Percentiles rank a stretch among this genome's conserved stretches.
Evolutionary conservation across 345 rosid genomes (phyloP).

Genomic region (Hibiscus tridactylites): DNA sequence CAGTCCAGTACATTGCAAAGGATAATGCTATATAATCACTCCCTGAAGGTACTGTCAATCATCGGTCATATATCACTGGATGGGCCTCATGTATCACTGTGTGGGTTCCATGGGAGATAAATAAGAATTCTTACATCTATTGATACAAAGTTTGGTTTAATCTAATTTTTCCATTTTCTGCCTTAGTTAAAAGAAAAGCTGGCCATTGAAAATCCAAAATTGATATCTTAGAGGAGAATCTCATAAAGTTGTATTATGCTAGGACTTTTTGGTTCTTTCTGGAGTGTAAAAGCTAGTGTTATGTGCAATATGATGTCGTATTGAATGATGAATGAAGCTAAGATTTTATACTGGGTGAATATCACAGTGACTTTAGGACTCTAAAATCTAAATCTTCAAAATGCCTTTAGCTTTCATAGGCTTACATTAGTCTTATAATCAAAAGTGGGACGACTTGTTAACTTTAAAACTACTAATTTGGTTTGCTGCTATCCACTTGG

Average conservation of each 20-base stretch:
- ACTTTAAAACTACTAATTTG: not conserved
- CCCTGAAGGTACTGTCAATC: not conserved
- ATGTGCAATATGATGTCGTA: not conserved
- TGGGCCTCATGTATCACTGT: not conserved
- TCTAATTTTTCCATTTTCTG: not conserved
- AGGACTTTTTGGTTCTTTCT: not conserved
- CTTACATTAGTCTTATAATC: not conserved
- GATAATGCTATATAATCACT: not conserved
- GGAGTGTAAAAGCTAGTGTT: not conserved
- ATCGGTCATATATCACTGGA: not conserved
- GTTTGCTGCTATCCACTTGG: slow-evolving; percentile 1
- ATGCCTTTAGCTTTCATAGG: not conserved
- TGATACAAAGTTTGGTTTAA: not conserved
- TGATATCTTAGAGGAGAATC: not conserved
- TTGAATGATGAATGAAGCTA: not conserved
- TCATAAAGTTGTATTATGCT: not conserved
- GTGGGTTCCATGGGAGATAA: not conserved
- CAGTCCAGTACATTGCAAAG: not conserved
- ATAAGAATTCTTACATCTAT: not conserved
- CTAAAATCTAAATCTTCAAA: not conserved
- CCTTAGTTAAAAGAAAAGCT: not conserved
- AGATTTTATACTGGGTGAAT: not conserved
- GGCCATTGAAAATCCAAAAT: not conserved
- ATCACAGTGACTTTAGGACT: not conserved
- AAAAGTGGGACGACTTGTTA: not conserved